Base-by-base conservation (phyloP, 192 early-diverging fungal genomes). In the Backusella westeae region DNA sequence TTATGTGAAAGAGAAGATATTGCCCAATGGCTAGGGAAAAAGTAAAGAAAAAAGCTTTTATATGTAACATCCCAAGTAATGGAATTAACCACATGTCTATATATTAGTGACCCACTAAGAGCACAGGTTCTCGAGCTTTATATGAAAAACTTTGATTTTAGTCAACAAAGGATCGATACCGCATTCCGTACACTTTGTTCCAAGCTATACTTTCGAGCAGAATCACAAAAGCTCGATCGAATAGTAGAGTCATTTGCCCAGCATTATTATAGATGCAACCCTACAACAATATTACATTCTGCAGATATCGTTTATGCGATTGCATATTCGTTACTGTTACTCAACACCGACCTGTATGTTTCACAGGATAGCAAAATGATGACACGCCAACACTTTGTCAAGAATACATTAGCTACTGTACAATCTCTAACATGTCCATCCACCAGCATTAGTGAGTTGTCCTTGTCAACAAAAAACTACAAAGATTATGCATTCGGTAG, bases 311-410 rank as follows among this genome's bases (percentile, higher is more conserved):
- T 96, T 0, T 91, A 97, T 75, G 93, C 93, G 14, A 88, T 96
- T 71, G 85, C 91, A 0, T 96, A 95, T 78, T 96, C 94, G 10
- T 75, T 95, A 12, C 78, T 98, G 77, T 76, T 98, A 53, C 87
- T 98, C 5, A 97, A 97, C 80, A 98, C 97, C 6, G 97, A 98
- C 77, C 80, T 97, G 53, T 93, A 97, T 75, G 88, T 95, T 75
- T 94, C 93, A 23, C 90, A 92, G 80, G 26, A 78, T 21, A 89
- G 17, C 7, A 87, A 78, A 49, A 83, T 88, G 39, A 96, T 97
- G 93, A 88, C 91, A 12, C 83, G 87, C 59, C 90, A 89, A 32
- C 85, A 89, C n/a, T 94, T 93, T 78, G 83, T 91, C 21, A 84
- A 88, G 49, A 94, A 94, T 52, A 94, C 93, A 0, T 87, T 93